A percentile compares a stretch with the other conserved stretches of the same genome.
Conservation (phyloP, 495 filamentous ascomycete genomes). For the Astrothelium subdiscretum region DNA sequence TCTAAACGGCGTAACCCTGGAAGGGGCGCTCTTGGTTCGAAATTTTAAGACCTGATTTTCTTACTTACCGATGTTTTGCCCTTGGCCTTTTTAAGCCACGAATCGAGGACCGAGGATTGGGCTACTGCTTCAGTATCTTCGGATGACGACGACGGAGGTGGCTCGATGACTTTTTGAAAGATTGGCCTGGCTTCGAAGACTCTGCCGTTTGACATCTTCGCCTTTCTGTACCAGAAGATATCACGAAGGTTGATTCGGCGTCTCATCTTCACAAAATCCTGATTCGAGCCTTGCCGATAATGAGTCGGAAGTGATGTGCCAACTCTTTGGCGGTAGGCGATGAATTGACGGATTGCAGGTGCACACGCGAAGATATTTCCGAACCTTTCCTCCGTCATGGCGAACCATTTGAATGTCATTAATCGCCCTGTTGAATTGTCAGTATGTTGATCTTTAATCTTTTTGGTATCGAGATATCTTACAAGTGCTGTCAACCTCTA, state of each 20-base stretch:
- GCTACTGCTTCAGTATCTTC: neutral
- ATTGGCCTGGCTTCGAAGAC: conserved; percentile 4
- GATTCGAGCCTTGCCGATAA: conserved; percentile 8
- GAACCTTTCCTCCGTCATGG: conserved; percentile 8
- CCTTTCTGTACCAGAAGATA: conserved; percentile 13
- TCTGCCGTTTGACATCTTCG: neutral
- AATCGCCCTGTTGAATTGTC: neutral
- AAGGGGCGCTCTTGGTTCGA: neutral
- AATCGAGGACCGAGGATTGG: neutral
- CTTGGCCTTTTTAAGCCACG: neutral
- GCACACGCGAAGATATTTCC: conserved; percentile 13
- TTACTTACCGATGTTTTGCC: neutral
- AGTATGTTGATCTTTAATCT: neutral
- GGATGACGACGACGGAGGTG: neutral
- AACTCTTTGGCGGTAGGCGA: conserved; percentile 5
- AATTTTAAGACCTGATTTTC: neutral
- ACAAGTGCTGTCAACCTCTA: neutral
- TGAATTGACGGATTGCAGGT: conserved; percentile 11
- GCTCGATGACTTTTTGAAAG: neutral
- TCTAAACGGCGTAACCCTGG: neutral
- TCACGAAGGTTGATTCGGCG: conserved; percentile 12
- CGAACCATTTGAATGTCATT: conserved; percentile 1
- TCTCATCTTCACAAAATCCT: conserved; percentile 12
- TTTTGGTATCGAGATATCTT: neutral
- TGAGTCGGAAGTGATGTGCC: conserved; percentile 5